Percentiles rank a stretch among this genome's conserved stretches.
phyloP scores from a whole-genome alignment of 2,329 filamentous ascomycete genomes.

The Sporothrix brunneoviolacea region DNA sequence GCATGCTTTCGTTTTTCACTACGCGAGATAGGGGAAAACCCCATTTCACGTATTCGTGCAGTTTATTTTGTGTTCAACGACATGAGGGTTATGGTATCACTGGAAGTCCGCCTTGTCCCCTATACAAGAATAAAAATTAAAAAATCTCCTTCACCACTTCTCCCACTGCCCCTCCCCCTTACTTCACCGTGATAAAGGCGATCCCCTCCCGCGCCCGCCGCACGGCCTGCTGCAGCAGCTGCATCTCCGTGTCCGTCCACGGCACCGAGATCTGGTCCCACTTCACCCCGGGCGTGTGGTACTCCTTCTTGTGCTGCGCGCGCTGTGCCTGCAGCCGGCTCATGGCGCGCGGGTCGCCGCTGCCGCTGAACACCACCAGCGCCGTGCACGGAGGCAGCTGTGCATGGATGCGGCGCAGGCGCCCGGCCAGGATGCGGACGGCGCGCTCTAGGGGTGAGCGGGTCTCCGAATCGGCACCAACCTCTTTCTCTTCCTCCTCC shows the following conservation, averaged over 20 bases:
- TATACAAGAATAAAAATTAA: too few relatives aligned
- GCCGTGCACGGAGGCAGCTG: slow-evolving; percentile 58
- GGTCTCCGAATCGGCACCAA: background rate
- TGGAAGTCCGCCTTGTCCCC: too few relatives aligned
- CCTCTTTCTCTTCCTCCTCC: background rate
- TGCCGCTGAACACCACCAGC: slow-evolving; percentile 59
- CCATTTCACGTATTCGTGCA: too few relatives aligned
- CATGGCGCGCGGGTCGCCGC: slow-evolving; percentile 63
- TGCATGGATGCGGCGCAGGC: slow-evolving; percentile 50
- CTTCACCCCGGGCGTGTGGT: slow-evolving; percentile 54
- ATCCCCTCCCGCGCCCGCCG: slow-evolving; percentile 53
- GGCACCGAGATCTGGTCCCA: slow-evolving; percentile 61
- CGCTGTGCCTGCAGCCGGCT: slow-evolving; percentile 54
- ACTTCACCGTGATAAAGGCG: slow-evolving; percentile 58
- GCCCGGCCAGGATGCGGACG: slow-evolving; percentile 38
- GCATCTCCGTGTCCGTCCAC: slow-evolving; percentile 62
- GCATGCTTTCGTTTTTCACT: too few relatives aligned
- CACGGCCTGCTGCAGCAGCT: slow-evolving; percentile 53
- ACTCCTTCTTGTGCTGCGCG: slow-evolving; percentile 55
- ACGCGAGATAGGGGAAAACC: too few relatives aligned
- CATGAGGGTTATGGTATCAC: too few relatives aligned
- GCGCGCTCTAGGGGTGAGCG: slow-evolving; percentile 35
- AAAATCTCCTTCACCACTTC: too few relatives aligned
- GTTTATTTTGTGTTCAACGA: too few relatives aligned
- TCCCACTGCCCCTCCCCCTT: background rate